Percentiles rank a stretch among this genome's conserved stretches.
Conservation (phyloP, 2,329 filamentous ascomycete species). For the Sporothrix pallida region DNA sequence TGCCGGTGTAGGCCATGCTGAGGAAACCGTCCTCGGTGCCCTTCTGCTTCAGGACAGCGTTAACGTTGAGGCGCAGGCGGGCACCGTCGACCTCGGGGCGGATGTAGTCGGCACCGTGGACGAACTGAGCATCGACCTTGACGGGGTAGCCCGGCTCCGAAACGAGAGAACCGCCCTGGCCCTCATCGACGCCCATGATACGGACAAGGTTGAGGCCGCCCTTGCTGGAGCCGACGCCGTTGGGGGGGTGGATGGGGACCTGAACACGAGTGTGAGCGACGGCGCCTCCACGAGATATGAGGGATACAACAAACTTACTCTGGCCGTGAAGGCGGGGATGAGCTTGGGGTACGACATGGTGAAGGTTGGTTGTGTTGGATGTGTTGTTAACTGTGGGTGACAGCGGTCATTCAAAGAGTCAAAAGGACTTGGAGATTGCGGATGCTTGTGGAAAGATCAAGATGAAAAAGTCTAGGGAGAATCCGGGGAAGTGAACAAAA, state of each 20-base stretch:
- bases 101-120: conserved; percentile 52
- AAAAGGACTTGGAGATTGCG: neutral
- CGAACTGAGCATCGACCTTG: conserved; percentile 47
- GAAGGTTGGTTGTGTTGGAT: neutral
- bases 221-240: conserved; percentile 42
- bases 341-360: conserved; percentile 50
- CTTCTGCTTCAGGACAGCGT: conserved; percentile 46
- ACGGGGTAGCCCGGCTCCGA: conserved; percentile 49
- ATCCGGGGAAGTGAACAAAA: neutral
- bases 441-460: neutral
- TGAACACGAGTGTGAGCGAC: neutral
- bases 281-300: neutral
- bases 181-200: conserved; percentile 39
- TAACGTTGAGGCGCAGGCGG: conserved; percentile 50
- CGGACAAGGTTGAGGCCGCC: conserved; percentile 44
- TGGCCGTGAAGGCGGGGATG: conserved; percentile 50
- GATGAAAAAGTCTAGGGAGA: neutral
- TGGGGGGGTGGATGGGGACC: conserved; percentile 43
- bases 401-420: neutral
- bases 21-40: conserved; percentile 44
- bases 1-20: conserved; percentile 49
- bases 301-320: conserved; percentile 40
- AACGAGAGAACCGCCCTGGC: conserved; percentile 43
- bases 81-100: conserved; percentile 46
- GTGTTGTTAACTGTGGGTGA: neutral